Evolutionary conservation across 1,284 basidiomycete species (phyloP).

Genomic region (Cutaneotrichosporon sp.): DNA sequence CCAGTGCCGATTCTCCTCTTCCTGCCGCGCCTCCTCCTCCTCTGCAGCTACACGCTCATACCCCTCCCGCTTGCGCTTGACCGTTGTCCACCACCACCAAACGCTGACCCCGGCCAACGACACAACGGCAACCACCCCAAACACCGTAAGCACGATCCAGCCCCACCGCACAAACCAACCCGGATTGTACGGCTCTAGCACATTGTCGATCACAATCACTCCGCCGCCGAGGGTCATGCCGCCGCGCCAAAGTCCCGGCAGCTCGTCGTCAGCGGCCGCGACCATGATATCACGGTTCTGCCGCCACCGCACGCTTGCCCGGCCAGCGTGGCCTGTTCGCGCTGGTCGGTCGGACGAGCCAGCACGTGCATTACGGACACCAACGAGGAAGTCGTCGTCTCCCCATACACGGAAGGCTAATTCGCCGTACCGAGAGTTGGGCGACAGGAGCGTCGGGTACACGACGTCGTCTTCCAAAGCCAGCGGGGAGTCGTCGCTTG

Average conservation of each 20-base stretch:
- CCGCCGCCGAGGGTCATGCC: conserved; percentile 60
- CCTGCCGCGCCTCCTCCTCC: conserved; percentile 10
- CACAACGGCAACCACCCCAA: conserved; percentile 57
- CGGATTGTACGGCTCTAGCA: conserved; percentile 80
- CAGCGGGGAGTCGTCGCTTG: conserved; percentile 57
- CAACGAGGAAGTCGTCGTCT: conserved; percentile 62
- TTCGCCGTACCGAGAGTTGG: conserved; percentile 65
- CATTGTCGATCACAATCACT: conserved; percentile 77
- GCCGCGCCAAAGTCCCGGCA: conserved; percentile 32
- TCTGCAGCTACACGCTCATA: conserved; percentile 12
- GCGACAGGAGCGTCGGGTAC: conserved; percentile 67
- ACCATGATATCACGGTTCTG: not conserved
- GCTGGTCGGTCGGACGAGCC: conserved; percentile 49
- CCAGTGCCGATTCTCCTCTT: conserved; percentile 14
- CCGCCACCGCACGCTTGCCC: conserved; percentile 58
- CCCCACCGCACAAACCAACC: conserved; percentile 63
- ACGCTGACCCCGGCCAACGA: conserved; percentile 59
- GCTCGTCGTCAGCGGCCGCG: conserved; percentile 4
- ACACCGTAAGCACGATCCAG: conserved; percentile 39
- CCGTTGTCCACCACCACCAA: conserved; percentile 54
- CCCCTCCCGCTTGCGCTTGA: conserved; percentile 9
- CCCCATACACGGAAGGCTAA: conserved; percentile 64
- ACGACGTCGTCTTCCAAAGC: conserved; percentile 63
- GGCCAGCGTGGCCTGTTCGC: conserved; percentile 70
- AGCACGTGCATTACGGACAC: conserved; percentile 82